phyloP scores from a whole-genome alignment of 2,329 filamentous ascomycete genomes.

The Fusarium denticulatum region DNA sequence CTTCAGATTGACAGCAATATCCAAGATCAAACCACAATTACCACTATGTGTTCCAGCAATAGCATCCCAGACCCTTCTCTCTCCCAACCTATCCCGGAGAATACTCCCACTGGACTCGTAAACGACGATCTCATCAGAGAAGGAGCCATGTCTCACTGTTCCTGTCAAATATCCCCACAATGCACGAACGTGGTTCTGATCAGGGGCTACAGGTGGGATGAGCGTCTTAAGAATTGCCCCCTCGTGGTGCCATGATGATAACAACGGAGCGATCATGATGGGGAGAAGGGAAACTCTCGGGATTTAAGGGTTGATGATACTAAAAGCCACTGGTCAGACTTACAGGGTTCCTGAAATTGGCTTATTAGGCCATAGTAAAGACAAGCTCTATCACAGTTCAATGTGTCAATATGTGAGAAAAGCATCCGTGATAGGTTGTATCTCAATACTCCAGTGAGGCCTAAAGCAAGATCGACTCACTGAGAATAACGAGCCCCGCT shows the following conservation, averaged over 20 bases:
- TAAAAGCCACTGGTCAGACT: too few species aligned
- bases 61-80: neutral
- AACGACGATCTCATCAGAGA: neutral
- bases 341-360: fast-evolving
- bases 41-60: too few species aligned
- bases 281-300: neutral
- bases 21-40: too few species aligned
- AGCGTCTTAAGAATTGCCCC: neutral
- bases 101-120: neutral
- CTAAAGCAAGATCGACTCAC: neutral
- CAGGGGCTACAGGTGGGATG: neutral
- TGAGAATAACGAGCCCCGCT: neutral
- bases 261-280: too few species aligned
- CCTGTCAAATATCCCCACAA: neutral
- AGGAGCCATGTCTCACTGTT: neutral
- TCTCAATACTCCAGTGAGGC: neutral
- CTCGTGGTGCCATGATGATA: too few species aligned
- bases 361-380: fast-evolving
- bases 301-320: fast-evolving
- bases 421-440: neutral
- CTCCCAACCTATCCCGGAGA: too few species aligned
- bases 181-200: fast-evolving
- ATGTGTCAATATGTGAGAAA: neutral
- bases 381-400: neutral
- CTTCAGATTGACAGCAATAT: too few species aligned